These are phyloP conservation scores for Didymellaceae sp. DNA, from an alignment of 2,329 filamentous ascomycete species.

Conservation along the genomic window DNA sequence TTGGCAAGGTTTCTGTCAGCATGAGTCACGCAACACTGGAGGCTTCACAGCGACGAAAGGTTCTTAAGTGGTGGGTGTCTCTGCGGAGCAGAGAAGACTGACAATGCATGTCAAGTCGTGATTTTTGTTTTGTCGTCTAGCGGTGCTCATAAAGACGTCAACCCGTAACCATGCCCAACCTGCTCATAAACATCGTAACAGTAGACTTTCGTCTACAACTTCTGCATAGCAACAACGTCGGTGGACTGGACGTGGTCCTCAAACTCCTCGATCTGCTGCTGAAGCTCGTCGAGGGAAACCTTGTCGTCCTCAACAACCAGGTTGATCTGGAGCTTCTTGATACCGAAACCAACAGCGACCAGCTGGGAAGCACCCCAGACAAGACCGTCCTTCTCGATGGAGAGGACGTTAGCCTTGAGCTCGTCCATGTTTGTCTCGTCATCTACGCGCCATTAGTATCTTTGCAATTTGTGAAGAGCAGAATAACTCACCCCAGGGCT, in stretches of 20 bases:
- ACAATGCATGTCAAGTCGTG: constrained; percentile 33
- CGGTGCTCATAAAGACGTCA: constrained; percentile 44
- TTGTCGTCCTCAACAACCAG: constrained; percentile 97
- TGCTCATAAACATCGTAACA: constrained; percentile 32
- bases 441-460: constrained; percentile 58
- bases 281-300: constrained; percentile 83
- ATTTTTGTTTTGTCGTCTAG: constrained; percentile 38
- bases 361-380: constrained; percentile 94
- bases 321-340: constrained; percentile 99
- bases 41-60: not conserved
- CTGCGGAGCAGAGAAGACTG: constrained; percentile 26
- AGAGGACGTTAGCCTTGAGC: constrained; percentile 80
- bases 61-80: constrained; percentile 9
- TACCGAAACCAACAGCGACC: constrained; percentile 91
- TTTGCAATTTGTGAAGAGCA: not conserved
- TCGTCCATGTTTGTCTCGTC: constrained; percentile 91
- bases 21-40: not conserved
- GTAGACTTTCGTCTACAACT: constrained; percentile 44
- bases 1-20: not conserved
- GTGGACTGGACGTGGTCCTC: constrained; percentile 97
- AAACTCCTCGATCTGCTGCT: constrained; percentile 82
- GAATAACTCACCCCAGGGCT: constrained; percentile 87
- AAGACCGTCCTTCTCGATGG: constrained; percentile 90
- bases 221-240: constrained; percentile 73
- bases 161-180: constrained; percentile 32